A percentile compares a stretch with the other conserved stretches of the same genome.
phyloP scores from a whole-genome alignment of 2,329 filamentous ascomycete species.

The Fusarium nodosum region DNA sequence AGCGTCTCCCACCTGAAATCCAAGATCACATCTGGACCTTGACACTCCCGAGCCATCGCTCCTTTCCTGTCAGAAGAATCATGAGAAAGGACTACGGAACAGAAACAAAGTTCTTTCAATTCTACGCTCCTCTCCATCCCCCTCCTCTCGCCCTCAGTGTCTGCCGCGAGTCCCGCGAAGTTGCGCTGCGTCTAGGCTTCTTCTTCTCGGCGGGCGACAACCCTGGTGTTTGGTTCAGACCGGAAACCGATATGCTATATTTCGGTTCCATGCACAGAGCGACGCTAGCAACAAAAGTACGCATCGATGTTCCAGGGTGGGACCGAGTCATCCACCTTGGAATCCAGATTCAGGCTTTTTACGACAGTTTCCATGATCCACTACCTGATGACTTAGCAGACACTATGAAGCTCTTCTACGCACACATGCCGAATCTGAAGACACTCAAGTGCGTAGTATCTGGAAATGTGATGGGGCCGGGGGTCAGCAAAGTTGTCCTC shows the following conservation, averaged over 20 bases:
- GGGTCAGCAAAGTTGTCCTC: no score
- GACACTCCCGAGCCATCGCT: neutral
- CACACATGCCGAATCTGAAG: no score
- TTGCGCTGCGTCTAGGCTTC: neutral
- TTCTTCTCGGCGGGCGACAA: neutral
- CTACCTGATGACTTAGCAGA: no score
- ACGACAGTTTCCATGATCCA: no score
- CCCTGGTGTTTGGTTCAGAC: neutral
- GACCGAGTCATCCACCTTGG: no score
- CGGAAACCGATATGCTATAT: neutral
- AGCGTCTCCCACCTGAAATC: neutral
- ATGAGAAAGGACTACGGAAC: neutral
- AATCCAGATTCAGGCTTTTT: no score
- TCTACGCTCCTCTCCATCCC: neutral
- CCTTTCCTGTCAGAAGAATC: neutral
- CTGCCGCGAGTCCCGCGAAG: neutral
- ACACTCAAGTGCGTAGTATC: no score
- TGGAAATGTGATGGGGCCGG: no score
- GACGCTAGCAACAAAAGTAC: no score
- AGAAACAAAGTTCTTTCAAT: neutral
- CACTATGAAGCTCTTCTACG: no score
- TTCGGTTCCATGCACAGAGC: no score
- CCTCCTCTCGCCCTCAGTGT: neutral
- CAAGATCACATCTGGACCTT: neutral
- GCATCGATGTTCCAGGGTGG: no score